Base-by-base conservation (phyloP, 2,329 filamentous ascomycete genomes). In the Fusarium penzigii region DNA sequence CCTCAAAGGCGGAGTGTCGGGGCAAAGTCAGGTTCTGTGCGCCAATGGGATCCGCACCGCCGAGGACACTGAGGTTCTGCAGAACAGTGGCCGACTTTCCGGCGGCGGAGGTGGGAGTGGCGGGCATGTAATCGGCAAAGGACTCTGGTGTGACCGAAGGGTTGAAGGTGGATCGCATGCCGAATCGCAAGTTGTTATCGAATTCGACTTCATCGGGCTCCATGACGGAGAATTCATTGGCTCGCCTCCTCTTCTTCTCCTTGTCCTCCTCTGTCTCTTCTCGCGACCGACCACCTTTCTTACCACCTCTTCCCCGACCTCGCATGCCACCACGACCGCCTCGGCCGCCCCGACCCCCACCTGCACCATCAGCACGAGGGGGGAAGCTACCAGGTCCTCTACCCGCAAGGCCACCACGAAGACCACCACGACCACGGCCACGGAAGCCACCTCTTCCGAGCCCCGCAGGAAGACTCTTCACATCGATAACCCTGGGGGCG, bases 401-500 rank as follows among this genome's bases (percentile, higher is more conserved):
- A 25, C 20, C 20, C 20, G 20, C 20, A 25, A 25, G 20, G 7
- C 20, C 20, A 25, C 20, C 61, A n/a, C 53, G 46, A 8, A 60
- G 48, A 17, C 41, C 55, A 14, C 65, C 62, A 13, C 68, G 63
- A 5, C 66, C 58, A 25, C 70, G 20, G 7, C 20, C 20, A 25
- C 20, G 68, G 12, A 56, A 32, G 12, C 60, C 60, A 16, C 60
- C 56, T 14, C 58, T 49, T 11, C 59, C 61, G 20, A 62, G 39
- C 17, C 20, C 20, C 20, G 20, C 20, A 25, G 59, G 73, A 12
- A 77, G 62, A 50, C 63, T 75, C 50, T 65, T 68, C 49, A 77
- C 61, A 49, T 75, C 72, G 43, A 78, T 66, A 14, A 77, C 63
- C 52, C 69, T 73, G 20, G 70, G 67, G 36, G 57, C 56, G 13